Base-by-base conservation (phyloP, 495 filamentous ascomycete genomes). In the Eremomyces bilateralis region DNA sequence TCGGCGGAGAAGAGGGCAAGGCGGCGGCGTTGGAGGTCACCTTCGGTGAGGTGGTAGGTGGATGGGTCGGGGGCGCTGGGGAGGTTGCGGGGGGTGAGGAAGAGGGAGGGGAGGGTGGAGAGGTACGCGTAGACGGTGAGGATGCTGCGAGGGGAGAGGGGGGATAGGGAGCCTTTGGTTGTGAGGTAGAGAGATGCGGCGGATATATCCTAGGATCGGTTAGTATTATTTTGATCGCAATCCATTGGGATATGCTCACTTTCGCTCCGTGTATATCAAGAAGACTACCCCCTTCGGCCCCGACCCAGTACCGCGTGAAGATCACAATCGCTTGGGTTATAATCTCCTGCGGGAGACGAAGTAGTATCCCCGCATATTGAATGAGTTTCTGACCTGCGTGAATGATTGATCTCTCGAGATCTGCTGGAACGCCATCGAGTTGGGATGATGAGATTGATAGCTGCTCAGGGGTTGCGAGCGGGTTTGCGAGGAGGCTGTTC, bases 261-360 rank as follows among this genome's bases (percentile, higher is more conserved):
- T 66, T 64, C 15, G 59, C 60, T 4, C 62, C 60, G 48, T 67
- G 60, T n/a, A n/a, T n/a, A 16, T 70, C 62, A 1, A 55, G 53
- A 24, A 75, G 52, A 45, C 72, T 76, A 2, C 69, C 70, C 8
- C 69, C 70, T 31, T 75, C 71, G 1, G 64, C 46, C 1, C 71
- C 70, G 3, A 83, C 56, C 71, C 79, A 94, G 59, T 84, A 92
- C 3, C 88, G 64, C n/a, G 73, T 76, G 20, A 91, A 69, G 0
- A 88, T 57, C n/a, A 97, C 69, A 45, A 83, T 76, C 2, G 88
- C 80, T 45, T 83, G 80, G 11, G 83, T 76, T 19, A 91, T 81
- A 31, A 82, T 68, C 37, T 85, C 80, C 47, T 95, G 90, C 1
- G 85, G 78, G 32, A 95, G 57, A 28, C 78, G 67, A 2, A 97